Conservation (phyloP, 169 alveolate genomes). For the Perkinsus marinus region DNA sequence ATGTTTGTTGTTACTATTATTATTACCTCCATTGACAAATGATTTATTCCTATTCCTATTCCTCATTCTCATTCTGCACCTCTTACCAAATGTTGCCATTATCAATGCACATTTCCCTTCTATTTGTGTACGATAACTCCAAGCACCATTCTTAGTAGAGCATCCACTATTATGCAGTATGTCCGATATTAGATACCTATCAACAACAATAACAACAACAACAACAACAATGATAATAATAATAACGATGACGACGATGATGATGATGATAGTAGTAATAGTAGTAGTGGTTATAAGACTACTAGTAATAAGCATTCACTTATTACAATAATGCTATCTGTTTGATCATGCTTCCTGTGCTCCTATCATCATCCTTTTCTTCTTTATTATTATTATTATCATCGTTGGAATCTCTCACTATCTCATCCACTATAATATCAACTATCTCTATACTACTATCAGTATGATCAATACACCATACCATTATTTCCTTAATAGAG, state of each 20-base stretch:
- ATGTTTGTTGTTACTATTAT: not conserved
- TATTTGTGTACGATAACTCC: not conserved
- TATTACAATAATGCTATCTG: too few species aligned
- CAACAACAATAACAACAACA: not conserved
- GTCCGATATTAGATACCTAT: not conserved
- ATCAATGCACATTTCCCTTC: not conserved
- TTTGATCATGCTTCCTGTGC: too few species aligned
- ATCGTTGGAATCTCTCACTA: too few species aligned
- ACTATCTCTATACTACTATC: not conserved
- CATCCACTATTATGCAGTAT: not conserved
- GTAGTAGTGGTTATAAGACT: too few species aligned
- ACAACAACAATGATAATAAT: too few species aligned
- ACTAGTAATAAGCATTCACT: too few species aligned
- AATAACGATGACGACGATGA: too few species aligned
- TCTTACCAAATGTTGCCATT: not conserved
- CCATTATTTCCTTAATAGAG: not conserved
- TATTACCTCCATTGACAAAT: not conserved
- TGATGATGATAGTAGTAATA: too few species aligned
- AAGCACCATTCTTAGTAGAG: not conserved
- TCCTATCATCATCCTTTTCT: too few species aligned
- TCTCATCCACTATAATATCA: not conserved
- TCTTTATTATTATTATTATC: not conserved
- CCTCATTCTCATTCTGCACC: too few species aligned
- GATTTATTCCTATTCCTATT: too few species aligned
- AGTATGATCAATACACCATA: not conserved